Evolutionary conservation across 441 rosid genomes (phyloP), one percentile per base, ranked within the genome.

Genomic region (Adansonia madagascariensis): DNA sequence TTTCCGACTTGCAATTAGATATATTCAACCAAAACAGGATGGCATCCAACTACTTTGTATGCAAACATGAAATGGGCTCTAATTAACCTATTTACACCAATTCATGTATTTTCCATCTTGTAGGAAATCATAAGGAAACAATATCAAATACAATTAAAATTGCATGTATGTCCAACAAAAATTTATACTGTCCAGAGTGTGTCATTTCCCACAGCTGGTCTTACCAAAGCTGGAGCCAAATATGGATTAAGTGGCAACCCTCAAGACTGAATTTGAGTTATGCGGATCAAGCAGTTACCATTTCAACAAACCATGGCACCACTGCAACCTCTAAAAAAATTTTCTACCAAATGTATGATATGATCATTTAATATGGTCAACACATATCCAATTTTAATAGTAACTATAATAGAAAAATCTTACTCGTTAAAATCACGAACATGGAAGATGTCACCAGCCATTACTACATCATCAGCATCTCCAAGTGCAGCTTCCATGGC

Each of bases 401-500:
- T 46, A 20, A 50, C 6, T 14, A 57, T 66, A 15, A 82, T 24
- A 35, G 75, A 60, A 71, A 76, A 35, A 71, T 71, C 92, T 85
- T 88, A 94, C 98, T 89, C 97, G 7, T 90, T 90, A 82, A 92
- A 94, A 81, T 94, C 98, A 73, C 90, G 91, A 74, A 85, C 75
- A 61, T 80, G 88, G 80, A 89, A 84, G 74, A 86, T 79, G 57
- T 53, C 64, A 82, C 74, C 82, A 53, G 81, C 71, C 44, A 79
- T 79, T 79, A 82, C 84, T 27, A 82, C 17, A 75, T 76, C 84
- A 35, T 68, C 73, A 27, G 84, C 53, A 43, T 90, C 90, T 72
- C 86, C 94, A 64, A 89, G 68, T 75, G 87, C 86, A 81, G 87
- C 84, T 86, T 92, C 97, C 80, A 92, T 61, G 78, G 88, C 88